Evolutionary conservation across 2,329 filamentous ascomycete genomes (phyloP).

Genomic region (Fusarium sp.): DNA sequence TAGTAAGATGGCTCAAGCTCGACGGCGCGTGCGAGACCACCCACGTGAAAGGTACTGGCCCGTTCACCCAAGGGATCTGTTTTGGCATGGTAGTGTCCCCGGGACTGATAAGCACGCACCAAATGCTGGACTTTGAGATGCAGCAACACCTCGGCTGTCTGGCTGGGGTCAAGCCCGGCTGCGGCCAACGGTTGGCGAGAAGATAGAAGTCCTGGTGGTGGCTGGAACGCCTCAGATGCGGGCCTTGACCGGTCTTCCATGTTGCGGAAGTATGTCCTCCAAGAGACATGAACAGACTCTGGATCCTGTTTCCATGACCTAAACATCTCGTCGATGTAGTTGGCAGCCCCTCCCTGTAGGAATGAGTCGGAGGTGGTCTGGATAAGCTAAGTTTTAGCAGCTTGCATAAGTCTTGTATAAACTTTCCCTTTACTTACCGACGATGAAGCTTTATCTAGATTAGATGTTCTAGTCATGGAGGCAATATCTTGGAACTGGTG

Average conservation of each 20-base stretch:
- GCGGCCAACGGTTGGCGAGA: conserved; percentile 72
- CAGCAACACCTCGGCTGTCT: conserved; percentile 72
- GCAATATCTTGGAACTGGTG: not conserved
- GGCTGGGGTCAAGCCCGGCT: not conserved
- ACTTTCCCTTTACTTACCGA: not conserved
- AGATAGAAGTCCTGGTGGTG: conserved; percentile 88
- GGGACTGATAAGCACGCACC: conserved; percentile 83
- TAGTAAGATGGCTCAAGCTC: conserved; percentile 91
- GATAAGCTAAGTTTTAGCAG: not conserved
- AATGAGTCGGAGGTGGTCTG: conserved; percentile 57
- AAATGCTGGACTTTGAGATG: not conserved
- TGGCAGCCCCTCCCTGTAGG: conserved; percentile 92
- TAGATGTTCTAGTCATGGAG: not conserved
- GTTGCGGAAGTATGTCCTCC: conserved; percentile 99
- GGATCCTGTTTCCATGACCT: conserved; percentile 88
- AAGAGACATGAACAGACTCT: conserved; percentile 92
- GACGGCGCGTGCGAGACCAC: conserved; percentile 72
- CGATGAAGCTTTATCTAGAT: not conserved
- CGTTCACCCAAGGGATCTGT: conserved; percentile 92
- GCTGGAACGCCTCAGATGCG: conserved; percentile 92
- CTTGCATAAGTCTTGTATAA: not conserved
- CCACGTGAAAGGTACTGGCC: conserved; percentile 59
- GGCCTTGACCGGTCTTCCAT: conserved; percentile 98
- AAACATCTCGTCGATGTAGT: conserved; percentile 99
- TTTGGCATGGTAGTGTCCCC: conserved; percentile 96